These are phyloP conservation scores for Gossypium trilobum DNA, from an alignment of 441 rosid genomes.

Conservation along the genomic window DNA sequence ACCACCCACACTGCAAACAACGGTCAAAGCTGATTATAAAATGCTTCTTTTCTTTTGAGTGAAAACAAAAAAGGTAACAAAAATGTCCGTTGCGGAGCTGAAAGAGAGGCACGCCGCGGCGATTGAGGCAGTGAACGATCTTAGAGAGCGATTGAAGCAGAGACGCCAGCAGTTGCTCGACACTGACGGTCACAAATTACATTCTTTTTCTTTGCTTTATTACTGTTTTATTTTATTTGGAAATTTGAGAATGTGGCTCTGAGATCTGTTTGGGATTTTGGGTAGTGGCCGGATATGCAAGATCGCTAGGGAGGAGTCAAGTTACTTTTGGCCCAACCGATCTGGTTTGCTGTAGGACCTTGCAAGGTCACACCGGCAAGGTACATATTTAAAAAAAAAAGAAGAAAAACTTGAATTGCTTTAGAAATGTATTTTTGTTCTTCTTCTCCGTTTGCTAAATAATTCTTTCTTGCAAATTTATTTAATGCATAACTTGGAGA, in stretches of 20 bases:
- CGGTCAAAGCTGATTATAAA: slow-evolving; percentile 9
- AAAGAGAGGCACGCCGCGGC: slow-evolving; percentile 74
- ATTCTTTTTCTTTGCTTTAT: background rate
- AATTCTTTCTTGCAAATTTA: background rate
- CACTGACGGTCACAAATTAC: slow-evolving; percentile 46
- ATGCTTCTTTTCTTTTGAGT: background rate
- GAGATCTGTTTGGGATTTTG: slow-evolving; percentile 22
- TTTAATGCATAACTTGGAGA: background rate
- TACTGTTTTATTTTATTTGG: slow-evolving; percentile 10
- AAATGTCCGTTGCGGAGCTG: slow-evolving; percentile 78
- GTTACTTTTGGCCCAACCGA: slow-evolving; percentile 78
- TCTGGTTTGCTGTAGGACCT: slow-evolving; percentile 88
- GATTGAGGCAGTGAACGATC: slow-evolving; percentile 54
- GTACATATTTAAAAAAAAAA: slow-evolving; percentile 28
- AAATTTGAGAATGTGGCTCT: slow-evolving; percentile 4
- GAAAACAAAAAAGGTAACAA: background rate
- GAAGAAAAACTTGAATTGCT: background rate
- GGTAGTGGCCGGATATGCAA: slow-evolving; percentile 66
- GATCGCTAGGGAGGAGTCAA: slow-evolving; percentile 51
- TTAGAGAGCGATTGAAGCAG: slow-evolving; percentile 66
- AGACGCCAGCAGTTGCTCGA: slow-evolving; percentile 69
- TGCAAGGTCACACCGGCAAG: slow-evolving; percentile 98
- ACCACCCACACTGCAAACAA: background rate
- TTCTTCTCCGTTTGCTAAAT: background rate
- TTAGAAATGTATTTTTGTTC: background rate